Conservation (phyloP, 345 rosid genomes). For the Garcia nutans region DNA sequence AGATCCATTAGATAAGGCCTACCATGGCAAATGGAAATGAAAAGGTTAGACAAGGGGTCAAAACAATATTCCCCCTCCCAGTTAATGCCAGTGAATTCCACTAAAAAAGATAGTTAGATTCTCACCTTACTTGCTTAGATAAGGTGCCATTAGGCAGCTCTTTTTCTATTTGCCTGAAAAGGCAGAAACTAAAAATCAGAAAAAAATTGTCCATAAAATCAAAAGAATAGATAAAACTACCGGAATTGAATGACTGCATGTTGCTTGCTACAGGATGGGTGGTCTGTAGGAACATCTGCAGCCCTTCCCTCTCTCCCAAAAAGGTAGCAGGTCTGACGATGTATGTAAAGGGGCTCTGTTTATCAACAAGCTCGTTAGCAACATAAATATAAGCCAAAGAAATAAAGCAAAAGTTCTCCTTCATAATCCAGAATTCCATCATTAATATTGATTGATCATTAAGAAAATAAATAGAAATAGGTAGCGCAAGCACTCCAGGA, state of each 20-base stretch:
- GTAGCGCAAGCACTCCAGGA: background rate
- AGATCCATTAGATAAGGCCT: slow-evolving; percentile 98
- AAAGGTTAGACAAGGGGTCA: slow-evolving; percentile 9
- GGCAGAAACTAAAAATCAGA: slow-evolving; percentile 23
- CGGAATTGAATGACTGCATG: slow-evolving; percentile 93
- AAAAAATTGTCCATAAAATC: slow-evolving; percentile 12
- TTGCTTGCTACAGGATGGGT: slow-evolving; percentile 99
- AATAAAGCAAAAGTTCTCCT: slow-evolving; percentile 8
- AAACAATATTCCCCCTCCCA: slow-evolving; percentile 6
- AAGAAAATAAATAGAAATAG: background rate
- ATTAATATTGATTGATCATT: background rate
- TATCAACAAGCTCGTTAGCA: slow-evolving; percentile 15
- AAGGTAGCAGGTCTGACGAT: slow-evolving; percentile 95
- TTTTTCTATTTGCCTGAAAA: slow-evolving; percentile 68
- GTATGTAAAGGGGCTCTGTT: slow-evolving; percentile 90
- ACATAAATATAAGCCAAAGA: slow-evolving; percentile 7
- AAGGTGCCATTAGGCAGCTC: slow-evolving; percentile 74
- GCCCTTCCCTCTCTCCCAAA: slow-evolving; percentile 94
- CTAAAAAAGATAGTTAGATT: slow-evolving; percentile 1
- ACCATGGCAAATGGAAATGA: slow-evolving; percentile 18
- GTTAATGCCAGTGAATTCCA: background rate
- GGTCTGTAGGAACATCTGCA: slow-evolving; percentile 94
- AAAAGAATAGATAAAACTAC: slow-evolving; percentile 33
- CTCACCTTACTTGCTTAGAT: slow-evolving; percentile 66
- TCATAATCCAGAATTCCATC: slow-evolving; percentile 10